These are phyloP conservation scores for Teratosphaeria pseudoeucalypti DNA, from an alignment of 2,329 filamentous ascomycete species.

Conservation along the genomic window DNA sequence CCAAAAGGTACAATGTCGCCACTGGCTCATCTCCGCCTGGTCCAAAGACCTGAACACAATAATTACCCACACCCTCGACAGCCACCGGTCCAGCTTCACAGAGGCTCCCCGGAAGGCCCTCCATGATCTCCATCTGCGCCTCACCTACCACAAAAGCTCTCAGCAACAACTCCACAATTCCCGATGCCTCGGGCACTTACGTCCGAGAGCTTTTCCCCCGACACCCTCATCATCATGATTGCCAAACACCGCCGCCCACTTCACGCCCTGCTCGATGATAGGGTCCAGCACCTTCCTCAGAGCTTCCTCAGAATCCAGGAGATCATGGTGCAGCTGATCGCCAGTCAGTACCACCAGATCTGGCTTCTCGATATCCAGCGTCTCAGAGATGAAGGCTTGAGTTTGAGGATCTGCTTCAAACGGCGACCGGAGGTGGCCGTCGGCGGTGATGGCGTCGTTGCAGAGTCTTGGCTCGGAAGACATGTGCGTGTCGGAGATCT, in stretches of 20 bases:
- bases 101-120: not conserved
- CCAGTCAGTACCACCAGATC: not conserved
- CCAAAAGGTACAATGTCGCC: not conserved
- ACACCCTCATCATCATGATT: not conserved
- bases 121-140: not conserved
- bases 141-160: not conserved
- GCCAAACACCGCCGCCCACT: not conserved
- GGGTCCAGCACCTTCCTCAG: not conserved
- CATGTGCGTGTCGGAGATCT: conserved; percentile 1
- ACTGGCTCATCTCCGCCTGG: not conserved
- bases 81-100: not conserved
- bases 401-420: not conserved
- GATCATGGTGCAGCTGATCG: not conserved
- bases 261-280: not conserved
- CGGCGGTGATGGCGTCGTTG: not conserved
- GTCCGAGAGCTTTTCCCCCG: not conserved
- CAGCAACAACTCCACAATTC: not conserved
- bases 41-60: not conserved
- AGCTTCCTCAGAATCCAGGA: not conserved
- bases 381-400: not conserved
- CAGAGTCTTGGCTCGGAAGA: not conserved
- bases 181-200: not conserved
- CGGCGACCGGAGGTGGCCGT: not conserved
- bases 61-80: not conserved
- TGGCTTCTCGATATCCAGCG: not conserved